Evolutionary conservation across 192 early-diverging fungal genomes (phyloP).

Genomic region (Coemansia asiatica): DNA sequence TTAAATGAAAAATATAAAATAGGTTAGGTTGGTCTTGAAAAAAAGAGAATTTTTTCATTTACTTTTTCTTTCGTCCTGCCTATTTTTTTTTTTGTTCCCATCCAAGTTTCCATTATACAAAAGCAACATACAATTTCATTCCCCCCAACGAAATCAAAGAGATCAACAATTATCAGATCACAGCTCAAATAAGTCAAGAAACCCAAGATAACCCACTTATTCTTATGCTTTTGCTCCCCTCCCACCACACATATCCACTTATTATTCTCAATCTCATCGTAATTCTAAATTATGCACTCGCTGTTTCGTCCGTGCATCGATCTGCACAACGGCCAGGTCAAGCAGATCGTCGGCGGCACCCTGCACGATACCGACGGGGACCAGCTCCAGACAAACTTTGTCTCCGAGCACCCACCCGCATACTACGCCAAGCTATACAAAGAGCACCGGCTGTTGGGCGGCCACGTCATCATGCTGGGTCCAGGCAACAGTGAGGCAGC

Average conservation of each 20-base stretch:
- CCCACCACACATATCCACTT: not conserved
- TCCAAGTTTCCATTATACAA: not conserved
- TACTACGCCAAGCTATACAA: constrained; percentile 85
- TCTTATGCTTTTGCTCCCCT: not conserved
- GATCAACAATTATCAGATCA: not conserved
- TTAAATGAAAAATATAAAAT: too few relatives aligned
- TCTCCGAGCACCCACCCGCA: constrained; percentile 74
- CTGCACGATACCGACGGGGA: constrained; percentile 64
- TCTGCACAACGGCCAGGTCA: constrained; percentile 94
- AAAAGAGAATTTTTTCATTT: too few relatives aligned
- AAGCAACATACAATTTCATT: not conserved
- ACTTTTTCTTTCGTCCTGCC: too few relatives aligned
- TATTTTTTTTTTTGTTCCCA: not conserved
- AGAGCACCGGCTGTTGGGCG: constrained; percentile 68
- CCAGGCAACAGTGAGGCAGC: constrained; percentile 84
- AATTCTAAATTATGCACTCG: constrained; percentile 38
- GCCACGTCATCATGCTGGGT: constrained; percentile 96
- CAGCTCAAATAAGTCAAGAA: too few relatives aligned
- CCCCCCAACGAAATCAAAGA: constrained; percentile 3
- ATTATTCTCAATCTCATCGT: too few relatives aligned
- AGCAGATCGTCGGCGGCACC: constrained; percentile 98
- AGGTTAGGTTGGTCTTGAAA: too few relatives aligned
- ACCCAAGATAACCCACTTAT: too few relatives aligned
- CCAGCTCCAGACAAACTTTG: constrained; percentile 87
- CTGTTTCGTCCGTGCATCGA: constrained; percentile 98